Conservation (phyloP, 2,329 filamentous ascomycete genomes). For the Graphiopsis chlorocephala region DNA sequence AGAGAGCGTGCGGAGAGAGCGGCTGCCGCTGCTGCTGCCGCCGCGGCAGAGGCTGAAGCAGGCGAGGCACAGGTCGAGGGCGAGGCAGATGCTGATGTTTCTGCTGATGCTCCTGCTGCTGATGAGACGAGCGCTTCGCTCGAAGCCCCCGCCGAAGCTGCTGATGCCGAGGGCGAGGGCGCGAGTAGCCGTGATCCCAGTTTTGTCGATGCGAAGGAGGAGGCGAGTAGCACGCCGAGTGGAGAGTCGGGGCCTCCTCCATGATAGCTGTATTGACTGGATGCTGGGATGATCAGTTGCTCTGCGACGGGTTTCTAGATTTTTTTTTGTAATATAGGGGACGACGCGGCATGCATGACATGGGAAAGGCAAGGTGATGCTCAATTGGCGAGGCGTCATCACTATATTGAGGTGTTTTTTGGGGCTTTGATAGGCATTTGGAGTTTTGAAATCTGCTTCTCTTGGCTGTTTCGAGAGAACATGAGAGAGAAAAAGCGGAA, state of each 20-base stretch:
- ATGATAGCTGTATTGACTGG: background rate
- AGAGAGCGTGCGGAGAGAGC: conserved; percentile 46
- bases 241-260: background rate
- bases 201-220: conserved; percentile 34
- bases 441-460: background rate
- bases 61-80: conserved; percentile 15
- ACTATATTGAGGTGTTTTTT: background rate
- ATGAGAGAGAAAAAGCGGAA: background rate
- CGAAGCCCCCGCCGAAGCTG: conserved; percentile 18
- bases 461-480: background rate
- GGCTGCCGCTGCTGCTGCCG: conserved; percentile 32
- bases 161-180: conserved; percentile 17
- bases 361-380: background rate
- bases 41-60: conserved; percentile 31
- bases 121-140: conserved; percentile 12
- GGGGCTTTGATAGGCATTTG: background rate
- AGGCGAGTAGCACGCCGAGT: conserved; percentile 17
- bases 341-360: background rate
- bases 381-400: background rate
- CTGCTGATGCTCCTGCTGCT: conserved; percentile 23
- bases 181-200: conserved; percentile 26
- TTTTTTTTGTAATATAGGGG: background rate
- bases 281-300: background rate
- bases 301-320: background rate
- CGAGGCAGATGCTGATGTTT: conserved; percentile 33